Evolutionary conservation across 768 basidiomycete species (phyloP).

Genomic region (Nidularia pulvinata): DNA sequence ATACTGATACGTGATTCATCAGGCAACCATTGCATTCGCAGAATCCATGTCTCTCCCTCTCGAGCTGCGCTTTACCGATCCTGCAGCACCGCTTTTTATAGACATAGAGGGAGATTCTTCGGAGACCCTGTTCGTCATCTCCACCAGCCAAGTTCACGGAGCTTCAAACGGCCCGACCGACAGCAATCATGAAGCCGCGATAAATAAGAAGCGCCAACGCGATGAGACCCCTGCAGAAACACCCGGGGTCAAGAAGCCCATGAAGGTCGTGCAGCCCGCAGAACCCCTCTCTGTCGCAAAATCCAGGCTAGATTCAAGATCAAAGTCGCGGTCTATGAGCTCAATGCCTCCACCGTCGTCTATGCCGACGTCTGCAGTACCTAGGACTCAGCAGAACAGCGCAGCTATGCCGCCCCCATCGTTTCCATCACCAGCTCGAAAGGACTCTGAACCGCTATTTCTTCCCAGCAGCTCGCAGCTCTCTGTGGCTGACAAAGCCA

Average conservation of each 20-base stretch:
- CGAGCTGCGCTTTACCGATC: conserved; percentile 76
- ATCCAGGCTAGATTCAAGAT: conserved; percentile 13
- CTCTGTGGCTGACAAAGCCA: conserved; percentile 51
- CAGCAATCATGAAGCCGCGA: conserved; percentile 10
- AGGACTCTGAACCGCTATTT: conserved; percentile 38
- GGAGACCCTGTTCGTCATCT: conserved; percentile 75
- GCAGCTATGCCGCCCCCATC: conserved; percentile 47
- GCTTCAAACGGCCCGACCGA: conserved; percentile 20
- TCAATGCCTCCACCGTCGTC: conserved; percentile 36
- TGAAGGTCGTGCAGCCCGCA: conserved; percentile 46
- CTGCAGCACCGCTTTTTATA: conserved; percentile 74
- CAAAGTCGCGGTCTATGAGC: conserved; percentile 18
- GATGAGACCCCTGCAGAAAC: conserved; percentile 36
- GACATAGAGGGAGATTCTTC: conserved; percentile 69
- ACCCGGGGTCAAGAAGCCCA: conserved; percentile 47
- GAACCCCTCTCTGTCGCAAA: conserved; percentile 2
- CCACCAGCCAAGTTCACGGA: conserved; percentile 65
- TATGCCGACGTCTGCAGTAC: conserved; percentile 14
- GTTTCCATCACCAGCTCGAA: too few species aligned
- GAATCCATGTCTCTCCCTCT: conserved; percentile 67
- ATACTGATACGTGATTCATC: background rate
- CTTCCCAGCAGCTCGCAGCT: conserved; percentile 49
- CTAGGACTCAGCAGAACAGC: conserved; percentile 7
- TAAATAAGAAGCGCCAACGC: conserved; percentile 41
- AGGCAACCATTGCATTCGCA: conserved; percentile 83